These are phyloP conservation scores for Lasiodiplodia sp. DNA, from an alignment of 2,329 filamentous ascomycete genomes.

Conservation along the genomic window DNA sequence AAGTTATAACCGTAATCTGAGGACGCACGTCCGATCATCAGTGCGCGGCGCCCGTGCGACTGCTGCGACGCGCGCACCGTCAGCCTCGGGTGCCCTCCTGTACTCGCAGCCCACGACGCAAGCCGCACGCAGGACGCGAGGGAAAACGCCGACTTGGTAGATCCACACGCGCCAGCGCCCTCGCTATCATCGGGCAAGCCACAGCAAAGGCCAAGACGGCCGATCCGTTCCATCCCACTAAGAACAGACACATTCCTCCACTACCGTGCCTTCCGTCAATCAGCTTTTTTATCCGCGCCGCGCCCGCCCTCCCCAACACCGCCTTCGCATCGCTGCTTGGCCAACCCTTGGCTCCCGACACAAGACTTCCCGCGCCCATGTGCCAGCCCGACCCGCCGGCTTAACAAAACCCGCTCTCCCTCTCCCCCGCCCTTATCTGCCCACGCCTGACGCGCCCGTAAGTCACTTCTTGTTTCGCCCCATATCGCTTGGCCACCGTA, in stretches of 20 bases:
- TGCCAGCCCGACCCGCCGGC: conserved; percentile 9
- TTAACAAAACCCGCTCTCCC: conserved; percentile 13
- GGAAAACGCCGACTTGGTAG: conserved; percentile 24
- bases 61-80: conserved; percentile 4
- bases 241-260: conserved; percentile 30
- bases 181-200: conserved; percentile 30
- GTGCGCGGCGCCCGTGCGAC: background rate
- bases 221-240: conserved; percentile 31
- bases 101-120: too few species aligned
- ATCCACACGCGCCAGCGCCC: conserved; percentile 23
- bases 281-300: conserved; percentile 22
- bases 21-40: conserved; percentile 1
- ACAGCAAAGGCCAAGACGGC: conserved; percentile 9
- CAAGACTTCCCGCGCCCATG: conserved; percentile 20
- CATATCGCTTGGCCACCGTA: conserved; percentile 4
- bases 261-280: conserved; percentile 14
- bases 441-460: conserved; percentile 9
- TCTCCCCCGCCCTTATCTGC: background rate
- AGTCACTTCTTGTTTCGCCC: conserved; percentile 21
- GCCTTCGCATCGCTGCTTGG: conserved; percentile 15
- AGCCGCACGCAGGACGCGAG: conserved; percentile 20
- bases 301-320: conserved; percentile 20
- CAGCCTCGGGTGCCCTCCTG: background rate
- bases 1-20: conserved; percentile 28
- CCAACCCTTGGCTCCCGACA: conserved; percentile 13